These are phyloP conservation scores for Sphagnum fallax DNA, from an alignment of 228 moss, liverwort and hornwort species.

Conservation along the genomic window DNA sequence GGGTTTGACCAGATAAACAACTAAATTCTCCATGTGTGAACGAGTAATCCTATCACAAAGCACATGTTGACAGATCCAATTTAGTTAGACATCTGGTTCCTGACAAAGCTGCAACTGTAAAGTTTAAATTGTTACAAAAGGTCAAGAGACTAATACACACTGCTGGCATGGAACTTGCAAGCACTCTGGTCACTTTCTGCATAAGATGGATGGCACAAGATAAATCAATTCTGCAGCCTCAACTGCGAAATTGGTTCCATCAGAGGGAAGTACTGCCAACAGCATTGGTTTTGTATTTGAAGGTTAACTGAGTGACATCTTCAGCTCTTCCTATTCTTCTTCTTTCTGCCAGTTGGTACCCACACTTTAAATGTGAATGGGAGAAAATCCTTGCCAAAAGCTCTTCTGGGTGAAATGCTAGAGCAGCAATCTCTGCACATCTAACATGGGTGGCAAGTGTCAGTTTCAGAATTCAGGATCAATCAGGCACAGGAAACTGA, in stretches of 20 bases:
- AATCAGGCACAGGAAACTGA: neutral
- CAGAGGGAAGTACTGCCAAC: conserved; percentile 66
- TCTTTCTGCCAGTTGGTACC: conserved; percentile 38
- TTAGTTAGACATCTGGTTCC: conserved; percentile 37
- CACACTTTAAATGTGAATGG: conserved; percentile 54
- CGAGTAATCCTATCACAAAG: conserved; percentile 47
- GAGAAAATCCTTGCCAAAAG: conserved; percentile 81
- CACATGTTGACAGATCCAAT: conserved; percentile 70
- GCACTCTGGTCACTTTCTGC: conserved; percentile 60
- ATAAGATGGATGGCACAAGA: conserved; percentile 79
- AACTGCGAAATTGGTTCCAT: conserved; percentile 74
- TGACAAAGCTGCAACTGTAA: conserved; percentile 60
- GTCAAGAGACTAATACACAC: conserved; percentile 46
- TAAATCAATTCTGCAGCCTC: conserved; percentile 68
- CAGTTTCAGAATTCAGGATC: neutral
- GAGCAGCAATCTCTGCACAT: conserved; percentile 56
- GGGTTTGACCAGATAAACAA: conserved; percentile 32
- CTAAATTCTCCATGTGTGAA: conserved; percentile 45
- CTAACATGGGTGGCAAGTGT: conserved; percentile 2
- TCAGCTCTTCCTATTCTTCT: conserved; percentile 40
- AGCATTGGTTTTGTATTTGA: conserved; percentile 64
- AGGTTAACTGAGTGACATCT: conserved; percentile 86
- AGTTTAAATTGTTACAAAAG: conserved; percentile 63
- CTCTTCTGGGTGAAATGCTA: conserved; percentile 53
- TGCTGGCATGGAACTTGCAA: conserved; percentile 24